These are phyloP conservation scores for Dactylis glomerata DNA, from an alignment of 176 grass and related monocot species.

Conservation along the genomic window DNA sequence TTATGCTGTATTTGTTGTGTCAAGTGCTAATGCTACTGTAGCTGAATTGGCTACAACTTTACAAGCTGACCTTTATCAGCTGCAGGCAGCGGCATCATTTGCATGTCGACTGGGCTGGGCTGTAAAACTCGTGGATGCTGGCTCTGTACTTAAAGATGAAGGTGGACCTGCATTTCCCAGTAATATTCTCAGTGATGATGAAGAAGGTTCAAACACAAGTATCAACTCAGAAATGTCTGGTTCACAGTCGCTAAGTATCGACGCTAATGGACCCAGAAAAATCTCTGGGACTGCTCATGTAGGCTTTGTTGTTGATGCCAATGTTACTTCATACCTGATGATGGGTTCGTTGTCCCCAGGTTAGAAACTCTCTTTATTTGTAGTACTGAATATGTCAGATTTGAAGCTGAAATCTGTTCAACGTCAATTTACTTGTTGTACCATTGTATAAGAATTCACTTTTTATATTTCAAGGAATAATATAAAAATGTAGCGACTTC, in stretches of 20 bases:
- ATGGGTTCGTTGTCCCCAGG: conserved; percentile 99
- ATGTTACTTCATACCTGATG: conserved; percentile 99
- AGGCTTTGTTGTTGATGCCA: conserved; percentile 96
- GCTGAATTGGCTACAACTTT: conserved; percentile 94
- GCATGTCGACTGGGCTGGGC: conserved; percentile 90
- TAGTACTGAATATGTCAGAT: not conserved
- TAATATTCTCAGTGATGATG: conserved; percentile 93
- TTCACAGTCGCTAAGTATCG: conserved; percentile 45
- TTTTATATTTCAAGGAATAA: not conserved
- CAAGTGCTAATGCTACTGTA: conserved; percentile 92
- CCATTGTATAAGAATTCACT: not conserved
- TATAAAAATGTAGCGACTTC: conserved; percentile 14
- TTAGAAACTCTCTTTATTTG: conserved; percentile 39
- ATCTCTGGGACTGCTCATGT: conserved; percentile 75
- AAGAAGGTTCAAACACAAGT: conserved; percentile 90
- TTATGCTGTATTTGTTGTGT: conserved; percentile 98
- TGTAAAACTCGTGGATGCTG: conserved; percentile 77
- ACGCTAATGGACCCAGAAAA: conserved; percentile 57
- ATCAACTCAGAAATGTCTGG: conserved; percentile 77
- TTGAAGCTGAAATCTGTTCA: conserved; percentile 23
- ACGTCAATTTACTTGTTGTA: not conserved
- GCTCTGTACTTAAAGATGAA: conserved; percentile 61
- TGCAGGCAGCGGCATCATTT: conserved; percentile 94
- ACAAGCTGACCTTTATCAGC: conserved; percentile 82
- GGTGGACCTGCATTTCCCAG: conserved; percentile 39